Conservation (phyloP, 164 flowering plant genomes). For the Piper longum region DNA sequence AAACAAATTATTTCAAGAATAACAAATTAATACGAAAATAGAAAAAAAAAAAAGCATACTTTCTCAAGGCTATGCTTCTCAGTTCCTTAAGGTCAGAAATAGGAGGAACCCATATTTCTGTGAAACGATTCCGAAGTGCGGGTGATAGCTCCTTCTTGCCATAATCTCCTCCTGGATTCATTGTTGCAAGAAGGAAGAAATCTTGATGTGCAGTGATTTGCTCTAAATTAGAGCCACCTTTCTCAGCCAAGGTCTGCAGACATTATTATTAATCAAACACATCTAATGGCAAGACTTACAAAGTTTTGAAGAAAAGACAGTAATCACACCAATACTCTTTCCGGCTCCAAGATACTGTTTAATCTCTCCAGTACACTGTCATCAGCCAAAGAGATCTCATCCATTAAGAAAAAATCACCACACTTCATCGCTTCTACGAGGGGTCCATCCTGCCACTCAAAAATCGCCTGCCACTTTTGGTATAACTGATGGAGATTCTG, state of each 20-base stretch:
- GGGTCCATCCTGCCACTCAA: constrained; percentile 96
- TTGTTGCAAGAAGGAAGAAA: constrained; percentile 86
- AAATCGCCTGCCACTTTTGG: constrained; percentile 69
- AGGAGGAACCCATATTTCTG: constrained; percentile 96
- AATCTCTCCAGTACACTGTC: constrained; percentile 95
- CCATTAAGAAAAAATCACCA: constrained; percentile 81
- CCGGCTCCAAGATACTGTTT: constrained; percentile 94
- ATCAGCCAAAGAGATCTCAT: constrained; percentile 97
- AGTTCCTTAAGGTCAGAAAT: constrained; percentile 57
- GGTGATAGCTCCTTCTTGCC: constrained; percentile 98
- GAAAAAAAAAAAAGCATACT: constrained; percentile 19
- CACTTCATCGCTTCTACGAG: constrained; percentile 83
- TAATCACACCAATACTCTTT: constrained; percentile 62
- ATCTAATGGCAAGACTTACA: not conserved
- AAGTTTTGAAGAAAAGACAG: not conserved
- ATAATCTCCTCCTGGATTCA: constrained; percentile 99
- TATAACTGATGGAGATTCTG: constrained; percentile 30
- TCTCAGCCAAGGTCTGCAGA: constrained; percentile 80
- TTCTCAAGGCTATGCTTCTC: constrained; percentile 45
- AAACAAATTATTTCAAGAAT: too few species aligned
- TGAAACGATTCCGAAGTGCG: constrained; percentile 92
- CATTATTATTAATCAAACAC: not conserved
- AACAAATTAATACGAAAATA: too few species aligned
- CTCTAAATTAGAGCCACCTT: constrained; percentile 73
- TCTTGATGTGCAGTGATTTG: constrained; percentile 46